A percentile compares a stretch with the other conserved stretches of the same genome.
Conservation (phyloP, 2,329 filamentous ascomycete genomes). For the Aspergillus aculeatus region DNA sequence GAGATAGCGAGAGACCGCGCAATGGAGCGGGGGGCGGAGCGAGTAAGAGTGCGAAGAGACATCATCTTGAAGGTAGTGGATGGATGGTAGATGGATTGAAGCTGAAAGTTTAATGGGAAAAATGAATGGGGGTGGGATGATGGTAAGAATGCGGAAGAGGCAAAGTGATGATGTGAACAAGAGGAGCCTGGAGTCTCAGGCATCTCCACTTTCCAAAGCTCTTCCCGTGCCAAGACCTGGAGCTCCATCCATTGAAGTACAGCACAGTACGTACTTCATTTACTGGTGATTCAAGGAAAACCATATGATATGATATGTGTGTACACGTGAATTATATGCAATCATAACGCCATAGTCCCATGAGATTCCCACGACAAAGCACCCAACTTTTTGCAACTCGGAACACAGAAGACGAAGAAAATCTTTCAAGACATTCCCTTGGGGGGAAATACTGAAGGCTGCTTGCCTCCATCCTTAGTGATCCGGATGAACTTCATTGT, state of each 20-base stretch:
- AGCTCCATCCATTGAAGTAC: neutral
- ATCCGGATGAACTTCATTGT: constrained; percentile 76
- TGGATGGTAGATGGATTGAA: constrained; percentile 21
- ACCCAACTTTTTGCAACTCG: constrained; percentile 8
- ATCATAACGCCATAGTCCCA: constrained; percentile 26
- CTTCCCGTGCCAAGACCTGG: constrained; percentile 22
- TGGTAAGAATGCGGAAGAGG: constrained; percentile 11
- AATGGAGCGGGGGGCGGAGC: constrained; percentile 65
- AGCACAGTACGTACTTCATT: neutral
- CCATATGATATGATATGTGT: too few species aligned
- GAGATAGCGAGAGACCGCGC: constrained; percentile 56
- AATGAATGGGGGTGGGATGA: constrained; percentile 15
- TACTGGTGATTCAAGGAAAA: too few species aligned
- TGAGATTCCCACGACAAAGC: neutral
- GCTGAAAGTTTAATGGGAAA: constrained; percentile 13
- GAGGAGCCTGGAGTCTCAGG: neutral
- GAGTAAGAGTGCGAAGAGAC: constrained; percentile 64
- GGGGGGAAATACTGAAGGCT: constrained; percentile 77
- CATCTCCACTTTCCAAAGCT: constrained; percentile 18
- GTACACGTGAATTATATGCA: constrained; percentile 11
- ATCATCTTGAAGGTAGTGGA: constrained; percentile 54
- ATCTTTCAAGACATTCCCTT: constrained; percentile 51
- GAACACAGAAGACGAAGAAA: constrained; percentile 12
- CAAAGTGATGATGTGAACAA: constrained; percentile 30
- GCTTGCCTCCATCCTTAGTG: constrained; percentile 61